These are phyloP conservation scores for Kwoniella heveanensis DNA, from an alignment of 768 basidiomycete species.

Conservation along the genomic window DNA sequence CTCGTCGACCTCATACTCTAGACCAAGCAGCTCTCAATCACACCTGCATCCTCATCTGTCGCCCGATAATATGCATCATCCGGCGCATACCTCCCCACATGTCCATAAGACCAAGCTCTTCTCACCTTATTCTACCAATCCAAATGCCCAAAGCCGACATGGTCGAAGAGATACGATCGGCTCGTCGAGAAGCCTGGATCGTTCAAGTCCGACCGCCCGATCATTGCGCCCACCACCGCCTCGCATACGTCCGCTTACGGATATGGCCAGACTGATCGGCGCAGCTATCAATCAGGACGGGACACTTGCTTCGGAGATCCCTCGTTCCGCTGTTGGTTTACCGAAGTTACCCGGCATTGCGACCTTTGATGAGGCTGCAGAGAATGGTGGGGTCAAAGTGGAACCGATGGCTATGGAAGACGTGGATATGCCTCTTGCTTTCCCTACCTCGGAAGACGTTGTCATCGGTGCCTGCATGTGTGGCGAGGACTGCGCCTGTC, in stretches of 20 bases:
- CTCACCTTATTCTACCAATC: slow-evolving; percentile 47
- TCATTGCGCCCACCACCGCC: slow-evolving; percentile 27
- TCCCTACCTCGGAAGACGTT: slow-evolving; percentile 45
- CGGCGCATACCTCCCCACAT: slow-evolving; percentile 50
- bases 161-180: slow-evolving; percentile 13
- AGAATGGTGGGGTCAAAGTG: slow-evolving; percentile 32
- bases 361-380: slow-evolving; percentile 40
- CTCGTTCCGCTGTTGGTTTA: slow-evolving; percentile 41
- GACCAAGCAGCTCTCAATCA: slow-evolving; percentile 5
- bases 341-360: slow-evolving; percentile 46
- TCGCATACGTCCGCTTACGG: slow-evolving; percentile 32
- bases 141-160: slow-evolving; percentile 26
- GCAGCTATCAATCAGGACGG: slow-evolving; percentile 45
- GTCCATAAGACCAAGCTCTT: slow-evolving; percentile 56
- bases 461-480: slow-evolving; percentile 55
- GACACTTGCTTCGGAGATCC: slow-evolving; percentile 30
- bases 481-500: slow-evolving; percentile 54
- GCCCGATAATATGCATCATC: slow-evolving; percentile 49
- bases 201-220: slow-evolving; percentile 5
- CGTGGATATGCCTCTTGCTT: slow-evolving; percentile 37
- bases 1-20: not conserved
- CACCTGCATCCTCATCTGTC: slow-evolving; percentile 24
- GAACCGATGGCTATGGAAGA: slow-evolving; percentile 46
- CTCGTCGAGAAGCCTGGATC: slow-evolving; percentile 2
- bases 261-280: slow-evolving; percentile 43